Percentiles rank a stretch among this genome's conserved stretches.
Conservation (phyloP, 1,139 yeast species). For the Diutina pseudorugosa region DNA sequence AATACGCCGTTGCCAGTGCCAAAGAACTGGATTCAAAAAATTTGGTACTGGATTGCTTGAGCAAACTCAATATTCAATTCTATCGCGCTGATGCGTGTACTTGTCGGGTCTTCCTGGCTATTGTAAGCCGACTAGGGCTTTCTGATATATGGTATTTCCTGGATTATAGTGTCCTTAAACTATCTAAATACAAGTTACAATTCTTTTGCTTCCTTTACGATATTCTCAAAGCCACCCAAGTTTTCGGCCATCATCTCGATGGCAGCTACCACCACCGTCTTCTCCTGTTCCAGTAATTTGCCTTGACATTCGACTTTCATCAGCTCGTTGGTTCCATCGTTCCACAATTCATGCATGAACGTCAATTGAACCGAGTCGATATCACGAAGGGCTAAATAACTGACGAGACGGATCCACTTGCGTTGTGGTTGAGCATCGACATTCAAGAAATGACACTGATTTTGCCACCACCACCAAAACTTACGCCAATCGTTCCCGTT, state of each 20-base stretch:
- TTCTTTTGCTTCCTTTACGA: background rate
- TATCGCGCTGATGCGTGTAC: background rate
- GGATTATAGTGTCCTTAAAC: background rate
- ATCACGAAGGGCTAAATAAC: background rate
- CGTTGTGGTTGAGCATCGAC: background rate
- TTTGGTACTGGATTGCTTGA: background rate
- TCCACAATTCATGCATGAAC: background rate
- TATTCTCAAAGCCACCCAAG: background rate
- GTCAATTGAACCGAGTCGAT: background rate
- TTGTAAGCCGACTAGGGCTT: background rate
- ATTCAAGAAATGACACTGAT: background rate
- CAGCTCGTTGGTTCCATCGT: background rate
- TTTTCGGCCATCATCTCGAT: background rate
- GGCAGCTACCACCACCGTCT: background rate
- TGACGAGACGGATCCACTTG: background rate
- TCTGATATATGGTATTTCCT: background rate
- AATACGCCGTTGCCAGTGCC: background rate
- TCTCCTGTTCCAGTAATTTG: background rate
- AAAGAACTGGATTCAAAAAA: background rate
- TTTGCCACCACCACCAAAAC: conserved; percentile 1
- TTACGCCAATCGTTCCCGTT: background rate
- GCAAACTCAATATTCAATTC: background rate
- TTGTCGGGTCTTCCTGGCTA: background rate
- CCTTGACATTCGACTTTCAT: background rate
- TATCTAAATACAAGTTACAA: background rate